Percentiles rank a stretch among this genome's conserved stretches.
Evolutionary conservation across 1,139 yeast species (phyloP).

Genomic region (Sugiyamaella novakii): DNA sequence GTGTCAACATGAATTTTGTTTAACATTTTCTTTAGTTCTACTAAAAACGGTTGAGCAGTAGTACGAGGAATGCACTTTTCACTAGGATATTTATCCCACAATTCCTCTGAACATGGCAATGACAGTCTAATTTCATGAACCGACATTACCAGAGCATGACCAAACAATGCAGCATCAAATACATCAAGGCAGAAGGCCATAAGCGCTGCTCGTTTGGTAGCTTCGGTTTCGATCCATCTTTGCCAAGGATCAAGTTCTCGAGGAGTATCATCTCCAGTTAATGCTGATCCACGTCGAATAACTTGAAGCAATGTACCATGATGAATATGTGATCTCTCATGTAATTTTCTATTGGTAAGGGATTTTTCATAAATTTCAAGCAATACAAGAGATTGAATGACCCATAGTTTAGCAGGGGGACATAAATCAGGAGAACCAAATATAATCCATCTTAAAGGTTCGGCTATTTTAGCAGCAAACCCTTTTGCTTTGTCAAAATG

Average conservation of each 20-base stretch:
- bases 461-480: constrained; percentile 55
- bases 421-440: constrained; percentile 62
- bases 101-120: constrained; percentile 75
- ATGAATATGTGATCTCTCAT: constrained; percentile 75
- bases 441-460: constrained; percentile 62
- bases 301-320: constrained; percentile 77
- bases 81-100: constrained; percentile 61
- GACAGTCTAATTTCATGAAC: constrained; percentile 72
- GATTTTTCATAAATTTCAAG: constrained; percentile 71
- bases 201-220: constrained; percentile 73
- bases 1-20: constrained; percentile 55
- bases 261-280: constrained; percentile 40
- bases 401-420: constrained; percentile 61
- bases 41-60: constrained; percentile 48
- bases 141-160: constrained; percentile 68
- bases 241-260: constrained; percentile 44
- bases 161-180: constrained; percentile 76
- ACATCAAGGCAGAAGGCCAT: constrained; percentile 81
- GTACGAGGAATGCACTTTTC: constrained; percentile 34
- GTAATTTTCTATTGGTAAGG: constrained; percentile 51
- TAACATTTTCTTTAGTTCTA: constrained; percentile 57
- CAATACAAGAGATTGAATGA: constrained; percentile 63
- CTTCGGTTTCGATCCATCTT: constrained; percentile 77
- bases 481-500: constrained; percentile 43
- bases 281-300: constrained; percentile 68